Conservation (phyloP, 768 basidiomycete species). For the Suillus decipiens region DNA sequence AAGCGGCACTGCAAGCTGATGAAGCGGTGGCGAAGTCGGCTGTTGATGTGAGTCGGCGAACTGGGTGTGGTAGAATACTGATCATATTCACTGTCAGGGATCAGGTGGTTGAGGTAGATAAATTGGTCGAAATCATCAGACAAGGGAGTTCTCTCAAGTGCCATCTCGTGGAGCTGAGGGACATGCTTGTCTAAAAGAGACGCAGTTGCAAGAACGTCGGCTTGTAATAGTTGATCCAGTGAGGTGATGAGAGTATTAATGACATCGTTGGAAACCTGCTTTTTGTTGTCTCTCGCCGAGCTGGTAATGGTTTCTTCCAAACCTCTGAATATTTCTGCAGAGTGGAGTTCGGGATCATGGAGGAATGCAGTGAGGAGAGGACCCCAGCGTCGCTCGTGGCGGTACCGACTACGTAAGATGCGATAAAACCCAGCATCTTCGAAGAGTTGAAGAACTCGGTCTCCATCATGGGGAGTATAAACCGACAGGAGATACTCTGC, state of each 20-base stretch:
- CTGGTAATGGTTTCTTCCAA: conserved; percentile 61
- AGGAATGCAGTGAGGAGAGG: conserved; percentile 73
- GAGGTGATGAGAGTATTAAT: conserved; percentile 52
- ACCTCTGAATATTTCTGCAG: conserved; percentile 63
- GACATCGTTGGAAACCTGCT: conserved; percentile 57
- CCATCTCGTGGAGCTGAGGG: conserved; percentile 66
- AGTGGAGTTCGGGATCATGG: conserved; percentile 64
- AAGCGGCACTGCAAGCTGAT: conserved; percentile 73
- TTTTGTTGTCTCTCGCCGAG: conserved; percentile 49
- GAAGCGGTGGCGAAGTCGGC: conserved; percentile 58
- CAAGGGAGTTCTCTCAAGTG: conserved; percentile 51
- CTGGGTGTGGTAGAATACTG: conserved; percentile 23
- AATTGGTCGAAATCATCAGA: conserved; percentile 57
- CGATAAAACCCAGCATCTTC: conserved; percentile 87
- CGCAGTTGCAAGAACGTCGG: conserved; percentile 68
- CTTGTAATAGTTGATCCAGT: conserved; percentile 63
- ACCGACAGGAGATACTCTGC: conserved; percentile 91
- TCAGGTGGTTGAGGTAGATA: conserved; percentile 74
- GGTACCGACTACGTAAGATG: conserved; percentile 81
- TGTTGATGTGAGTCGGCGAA: conserved; percentile 50
- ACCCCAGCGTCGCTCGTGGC: conserved; percentile 75
- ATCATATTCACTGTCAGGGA: conserved; percentile 51
- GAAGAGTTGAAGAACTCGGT: conserved; percentile 68
- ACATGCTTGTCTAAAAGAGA: conserved; percentile 66
- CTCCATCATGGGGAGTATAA: conserved; percentile 82